phyloP scores from a whole-genome alignment of 2,329 filamentous ascomycete genomes.

The Paracamarosporium sp. region DNA sequence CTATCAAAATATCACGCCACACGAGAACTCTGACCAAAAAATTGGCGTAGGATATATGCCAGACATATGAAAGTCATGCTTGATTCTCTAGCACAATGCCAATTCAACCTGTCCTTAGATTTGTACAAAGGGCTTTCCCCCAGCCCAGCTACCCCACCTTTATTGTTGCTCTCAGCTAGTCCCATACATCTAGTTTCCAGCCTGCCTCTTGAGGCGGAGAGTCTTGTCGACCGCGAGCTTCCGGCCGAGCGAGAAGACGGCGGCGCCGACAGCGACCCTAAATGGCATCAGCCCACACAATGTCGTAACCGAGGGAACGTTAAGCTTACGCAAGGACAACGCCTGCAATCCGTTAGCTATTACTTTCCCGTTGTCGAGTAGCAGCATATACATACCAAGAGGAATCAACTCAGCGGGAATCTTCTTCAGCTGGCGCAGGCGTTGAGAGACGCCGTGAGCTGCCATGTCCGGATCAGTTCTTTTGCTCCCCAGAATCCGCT shows the following conservation, averaged over 20 bases:
- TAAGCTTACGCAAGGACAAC: slow-evolving; percentile 80
- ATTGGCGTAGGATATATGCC: neutral
- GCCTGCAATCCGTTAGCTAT: slow-evolving; percentile 59
- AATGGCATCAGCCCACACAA: slow-evolving; percentile 28
- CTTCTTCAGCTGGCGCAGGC: slow-evolving; percentile 85
- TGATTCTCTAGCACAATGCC: slow-evolving; percentile 20
- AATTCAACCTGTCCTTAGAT: slow-evolving; percentile 11
- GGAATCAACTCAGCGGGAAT: slow-evolving; percentile 94
- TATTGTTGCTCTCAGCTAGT: slow-evolving; percentile 13
- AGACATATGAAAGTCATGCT: slow-evolving; percentile 35
- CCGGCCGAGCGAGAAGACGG: slow-evolving; percentile 78
- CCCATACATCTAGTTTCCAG: slow-evolving; percentile 29
- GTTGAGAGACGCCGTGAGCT: slow-evolving; percentile 98
- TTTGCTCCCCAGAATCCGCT: neutral
- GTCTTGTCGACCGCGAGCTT: slow-evolving; percentile 92
- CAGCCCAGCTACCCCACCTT: slow-evolving; percentile 12
- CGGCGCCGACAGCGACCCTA: slow-evolving; percentile 75
- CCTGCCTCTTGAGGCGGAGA: slow-evolving; percentile 81
- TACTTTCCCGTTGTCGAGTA: neutral
- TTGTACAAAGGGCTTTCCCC: slow-evolving; percentile 23
- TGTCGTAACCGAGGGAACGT: neutral
- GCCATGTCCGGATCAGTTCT: slow-evolving; percentile 3
- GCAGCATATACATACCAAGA: slow-evolving; percentile 73
- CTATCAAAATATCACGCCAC: neutral
- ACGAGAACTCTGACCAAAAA: neutral